Evolutionary conservation across 805 yeast species (phyloP).

Genomic region (Kluyveromyces aestuarii): DNA sequence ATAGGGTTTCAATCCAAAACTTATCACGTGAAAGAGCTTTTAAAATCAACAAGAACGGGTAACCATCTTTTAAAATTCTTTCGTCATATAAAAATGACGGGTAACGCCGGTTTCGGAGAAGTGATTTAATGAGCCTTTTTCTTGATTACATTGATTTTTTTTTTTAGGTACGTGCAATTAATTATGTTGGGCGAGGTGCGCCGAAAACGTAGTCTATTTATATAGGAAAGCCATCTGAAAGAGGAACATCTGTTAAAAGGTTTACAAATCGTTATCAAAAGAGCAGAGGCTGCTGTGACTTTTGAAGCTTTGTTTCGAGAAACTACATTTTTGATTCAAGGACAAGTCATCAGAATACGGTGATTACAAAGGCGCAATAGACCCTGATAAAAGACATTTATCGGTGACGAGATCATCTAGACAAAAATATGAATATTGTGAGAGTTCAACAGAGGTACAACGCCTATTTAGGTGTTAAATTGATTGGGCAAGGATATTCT

Average conservation of each 20-base stretch:
- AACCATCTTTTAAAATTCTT: not conserved
- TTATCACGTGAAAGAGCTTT: not conserved
- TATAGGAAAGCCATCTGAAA: not conserved
- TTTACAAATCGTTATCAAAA: not conserved
- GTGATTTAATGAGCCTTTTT: not conserved
- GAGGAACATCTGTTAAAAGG: not conserved
- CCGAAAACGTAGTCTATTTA: not conserved
- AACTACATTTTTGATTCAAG: not conserved
- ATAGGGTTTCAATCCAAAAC: not conserved
- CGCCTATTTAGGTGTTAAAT: not conserved
- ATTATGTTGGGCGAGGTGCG: not conserved
- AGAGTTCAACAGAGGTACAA: not conserved
- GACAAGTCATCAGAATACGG: not conserved
- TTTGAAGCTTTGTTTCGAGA: not conserved
- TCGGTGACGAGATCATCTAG: not conserved
- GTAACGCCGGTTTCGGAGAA: not conserved
- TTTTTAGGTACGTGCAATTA: not conserved
- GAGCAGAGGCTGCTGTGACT: not conserved
- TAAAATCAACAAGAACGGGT: not conserved
- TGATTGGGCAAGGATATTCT: not conserved
- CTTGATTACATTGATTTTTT: not conserved
- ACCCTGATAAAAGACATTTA: no score
- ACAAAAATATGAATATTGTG: not conserved
- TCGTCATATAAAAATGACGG: not conserved
- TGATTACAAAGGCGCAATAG: not conserved